Evolutionary conservation across 306 rosid species (phyloP), one percentile per base, ranked within the genome.

Genomic region (Glycine tomentella): DNA sequence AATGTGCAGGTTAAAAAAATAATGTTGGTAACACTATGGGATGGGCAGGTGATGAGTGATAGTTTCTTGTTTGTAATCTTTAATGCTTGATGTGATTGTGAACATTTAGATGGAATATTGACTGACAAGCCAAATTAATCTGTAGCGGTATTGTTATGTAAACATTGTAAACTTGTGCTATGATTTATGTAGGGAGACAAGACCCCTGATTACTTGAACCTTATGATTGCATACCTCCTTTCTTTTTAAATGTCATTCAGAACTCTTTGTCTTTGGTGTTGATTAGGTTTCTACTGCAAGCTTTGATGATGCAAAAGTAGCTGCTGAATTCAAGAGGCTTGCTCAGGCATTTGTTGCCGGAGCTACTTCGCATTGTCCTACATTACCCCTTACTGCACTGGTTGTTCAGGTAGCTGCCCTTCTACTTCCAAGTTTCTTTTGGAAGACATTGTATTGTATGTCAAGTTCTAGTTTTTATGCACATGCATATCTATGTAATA

Each of bases 321-420:
- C 88, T 8, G 69, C 85, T 84, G 98, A 95, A 77, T 88, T 90
- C 72, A 82, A 93, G 88, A 88, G 89, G 82, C 91, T 93, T 69
- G 83, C 92, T 58, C 89, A 83, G 76, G 93, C 89, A 77, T 91
- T 95, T 84, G 79, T 87, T 86, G 80, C 70, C 11, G 94, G 90
- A 73, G 89, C 97, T 87, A 69, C 86, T 56, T 86, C 87, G 8
- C 79, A 82, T 71, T 86, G 89, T 77, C 88, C 94, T 57, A n/a
- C 87, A 45, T 87, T 93, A 87, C 97, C 99, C 59, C 90, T 95
- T 42, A 87, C 94, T 25, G 88, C 89, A 81, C 74, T 95, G 86
- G 90, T 92, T 82, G 87, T 93, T 82, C 99, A 93, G 98, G 99
- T 92, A 87, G 70, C 56, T 61, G 56, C 76, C 72, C 72, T 63